Base-by-base conservation (phyloP, 345 rosid species). In the Theobroma cacao region DNA sequence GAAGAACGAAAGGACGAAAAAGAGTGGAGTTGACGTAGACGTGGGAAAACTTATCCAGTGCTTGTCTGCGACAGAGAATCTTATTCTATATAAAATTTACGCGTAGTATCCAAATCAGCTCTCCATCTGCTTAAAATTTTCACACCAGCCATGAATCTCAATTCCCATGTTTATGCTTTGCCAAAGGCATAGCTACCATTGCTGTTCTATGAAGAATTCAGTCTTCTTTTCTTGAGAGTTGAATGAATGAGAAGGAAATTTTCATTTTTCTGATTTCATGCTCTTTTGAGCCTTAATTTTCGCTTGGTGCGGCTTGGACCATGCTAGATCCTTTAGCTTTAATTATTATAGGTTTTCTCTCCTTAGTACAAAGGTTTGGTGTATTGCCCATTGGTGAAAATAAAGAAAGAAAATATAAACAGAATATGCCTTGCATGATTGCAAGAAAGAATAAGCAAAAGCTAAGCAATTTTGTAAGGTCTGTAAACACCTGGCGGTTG, bases 21-120 rank as follows among this genome's bases (percentile, higher is more conserved):
- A n/a, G 3, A 34, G 50, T 45, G 38, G 68, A 34, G 59, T 75
- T 77, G 88, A 82, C 84, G 88, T 69, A 78, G 76, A 75, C 53
- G 33, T 43, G 41, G 73, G 62, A 80, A 68, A 71, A 34, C 78
- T 80, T 40, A 64, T 78, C 78, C 76, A 20, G 3, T 74, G 48
- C 36, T 43, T 26, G 75, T 63, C 66, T 62, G 36, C 68, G 53
- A 50, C 14, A 31, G 10, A 33, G 75, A 82, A 78, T 58, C 80
- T 26, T 38, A 41, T 52, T 70, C 75, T 28, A 50, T 11, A 52
- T n/a, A 31, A 13, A 68, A 26, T 47, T 20, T 40, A 60, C 60
- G 56, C 59, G 30, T 18, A 7, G 11, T 18, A 15, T 31, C 77
- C 77, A 36, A 22, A 58, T 74, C 77, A 13, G 36, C 52, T 26